Percentiles rank a stretch among this genome's conserved stretches.
Conservation (phyloP, 208 protist genomes). For the Trypanosoma theileri region DNA sequence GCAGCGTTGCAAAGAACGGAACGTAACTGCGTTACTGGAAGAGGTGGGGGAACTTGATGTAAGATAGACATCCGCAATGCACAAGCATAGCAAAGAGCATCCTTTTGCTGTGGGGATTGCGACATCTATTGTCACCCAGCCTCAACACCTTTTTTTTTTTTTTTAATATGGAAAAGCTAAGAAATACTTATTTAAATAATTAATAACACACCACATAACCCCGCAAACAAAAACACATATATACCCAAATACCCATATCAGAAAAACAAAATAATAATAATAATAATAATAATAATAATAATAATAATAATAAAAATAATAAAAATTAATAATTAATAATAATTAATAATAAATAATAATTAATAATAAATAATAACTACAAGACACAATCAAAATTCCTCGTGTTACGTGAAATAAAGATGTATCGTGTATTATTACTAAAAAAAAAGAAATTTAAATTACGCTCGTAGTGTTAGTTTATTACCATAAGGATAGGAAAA, state of each 20-base stretch:
- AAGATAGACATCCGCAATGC: slow-evolving; percentile 88
- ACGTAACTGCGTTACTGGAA: slow-evolving; percentile 6
- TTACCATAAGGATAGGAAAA: too few relatives aligned
- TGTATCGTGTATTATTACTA: too few relatives aligned
- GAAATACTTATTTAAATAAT: neutral
- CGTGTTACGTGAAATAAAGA: too few relatives aligned
- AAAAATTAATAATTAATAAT: too few relatives aligned
- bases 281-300: too few relatives aligned
- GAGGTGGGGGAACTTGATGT: slow-evolving; percentile 51
- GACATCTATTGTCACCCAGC: neutral
- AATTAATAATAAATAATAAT: too few relatives aligned
- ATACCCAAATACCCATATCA: neutral
- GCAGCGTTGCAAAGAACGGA: neutral
- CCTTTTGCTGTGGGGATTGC: slow-evolving; percentile 25
- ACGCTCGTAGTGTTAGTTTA: too few relatives aligned
- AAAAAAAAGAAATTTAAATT: too few relatives aligned
- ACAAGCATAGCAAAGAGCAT: slow-evolving; percentile 72
- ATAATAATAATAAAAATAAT: neutral
- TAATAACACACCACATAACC: slow-evolving; percentile 1
- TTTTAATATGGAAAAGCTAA: neutral
- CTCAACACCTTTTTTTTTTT: neutral
- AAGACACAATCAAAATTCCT: too few relatives aligned
- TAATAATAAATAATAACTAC: neutral
- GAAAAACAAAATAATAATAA: slow-evolving; percentile 1
- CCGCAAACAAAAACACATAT: slow-evolving; percentile 1